Percentiles rank a stretch among this genome's conserved stretches.
Conservation (phyloP, 108 stramenopile genomes). For the Nannochloropsis gaditana region DNA sequence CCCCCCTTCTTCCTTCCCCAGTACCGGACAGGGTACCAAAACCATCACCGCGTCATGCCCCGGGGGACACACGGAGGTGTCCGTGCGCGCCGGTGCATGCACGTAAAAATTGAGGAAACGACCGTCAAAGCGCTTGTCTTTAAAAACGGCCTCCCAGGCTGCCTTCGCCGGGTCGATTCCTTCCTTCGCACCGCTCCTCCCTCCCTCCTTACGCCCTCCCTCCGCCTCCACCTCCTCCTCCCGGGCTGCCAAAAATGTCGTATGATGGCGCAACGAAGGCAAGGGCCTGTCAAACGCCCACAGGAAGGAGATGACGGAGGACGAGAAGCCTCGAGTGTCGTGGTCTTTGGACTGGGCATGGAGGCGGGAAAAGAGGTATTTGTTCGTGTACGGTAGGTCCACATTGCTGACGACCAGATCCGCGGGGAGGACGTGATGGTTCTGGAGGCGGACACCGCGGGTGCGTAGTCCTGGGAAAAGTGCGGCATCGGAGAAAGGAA, state of each 20-base stretch:
- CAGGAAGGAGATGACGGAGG: conserved; percentile 69
- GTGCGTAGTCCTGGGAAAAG: conserved; percentile 13
- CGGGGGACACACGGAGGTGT: conserved; percentile 54
- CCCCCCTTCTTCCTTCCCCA: conserved; percentile 7
- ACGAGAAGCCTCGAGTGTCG: conserved; percentile 24
- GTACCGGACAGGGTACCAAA: conserved; percentile 40
- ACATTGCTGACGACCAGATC: conserved; percentile 78
- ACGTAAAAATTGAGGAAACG: conserved; percentile 80
- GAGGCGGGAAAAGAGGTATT: conserved; percentile 55
- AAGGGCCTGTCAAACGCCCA: conserved; percentile 64
- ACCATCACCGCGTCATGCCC: conserved; percentile 80
- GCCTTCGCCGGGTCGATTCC: neutral
- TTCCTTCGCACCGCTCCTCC: neutral
- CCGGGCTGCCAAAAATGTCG: conserved; percentile 65
- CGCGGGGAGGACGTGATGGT: conserved; percentile 57
- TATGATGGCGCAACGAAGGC: conserved; percentile 70
- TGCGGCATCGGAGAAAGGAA: too few relatives aligned
- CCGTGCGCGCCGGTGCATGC: conserved; percentile 65
- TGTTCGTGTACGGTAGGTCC: conserved; percentile 72
- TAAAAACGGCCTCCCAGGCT: neutral
- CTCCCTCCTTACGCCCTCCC: conserved; percentile 49
- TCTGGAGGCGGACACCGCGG: conserved; percentile 31
- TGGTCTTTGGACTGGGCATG: neutral
- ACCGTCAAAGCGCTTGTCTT: neutral
- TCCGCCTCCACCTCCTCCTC: conserved; percentile 54